These are phyloP conservation scores for Leccinum sublutescens DNA, from an alignment of 768 basidiomycete genomes.

Conservation along the genomic window DNA sequence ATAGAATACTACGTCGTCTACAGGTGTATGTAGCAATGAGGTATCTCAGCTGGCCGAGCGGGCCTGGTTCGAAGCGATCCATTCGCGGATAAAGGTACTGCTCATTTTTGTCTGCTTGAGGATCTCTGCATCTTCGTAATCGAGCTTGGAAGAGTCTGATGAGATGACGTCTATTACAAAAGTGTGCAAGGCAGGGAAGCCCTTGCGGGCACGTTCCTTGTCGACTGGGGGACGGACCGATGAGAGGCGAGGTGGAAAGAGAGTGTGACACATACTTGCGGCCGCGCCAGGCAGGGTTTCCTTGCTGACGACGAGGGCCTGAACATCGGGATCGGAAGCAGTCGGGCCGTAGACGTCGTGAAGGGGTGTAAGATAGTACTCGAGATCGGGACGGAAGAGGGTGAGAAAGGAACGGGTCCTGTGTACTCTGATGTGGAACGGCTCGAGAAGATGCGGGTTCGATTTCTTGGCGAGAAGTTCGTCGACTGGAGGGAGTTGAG, in stretches of 20 bases:
- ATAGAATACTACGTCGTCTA: constrained; percentile 8
- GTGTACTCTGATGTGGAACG: constrained; percentile 52
- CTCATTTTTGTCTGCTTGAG: constrained; percentile 87
- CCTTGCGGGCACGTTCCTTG: constrained; percentile 50
- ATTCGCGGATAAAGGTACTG: constrained; percentile 87
- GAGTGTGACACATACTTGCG: constrained; percentile 49
- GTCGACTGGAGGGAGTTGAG: constrained; percentile 51
- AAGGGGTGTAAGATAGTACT: constrained; percentile 70
- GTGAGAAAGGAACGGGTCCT: constrained; percentile 66
- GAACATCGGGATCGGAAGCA: constrained; percentile 81
- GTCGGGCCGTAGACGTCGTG: constrained; percentile 92
- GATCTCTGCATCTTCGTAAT: constrained; percentile 62
- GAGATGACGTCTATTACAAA: constrained; percentile 93
- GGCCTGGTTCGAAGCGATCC: constrained; percentile 56
- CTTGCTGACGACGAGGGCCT: constrained; percentile 86
- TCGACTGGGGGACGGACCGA: constrained; percentile 49
- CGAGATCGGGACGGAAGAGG: constrained; percentile 65
- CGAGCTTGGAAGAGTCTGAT: constrained; percentile 53
- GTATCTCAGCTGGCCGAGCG: constrained; percentile 9
- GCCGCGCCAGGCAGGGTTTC: constrained; percentile 81
- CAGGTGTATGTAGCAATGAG: background rate
- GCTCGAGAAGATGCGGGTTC: constrained; percentile 64
- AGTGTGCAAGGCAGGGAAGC: constrained; percentile 57
- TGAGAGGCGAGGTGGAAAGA: background rate
- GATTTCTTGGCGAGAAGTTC: constrained; percentile 67